phyloP scores from a whole-genome alignment of 805 yeast species.

The Nakazawaea populi region DNA sequence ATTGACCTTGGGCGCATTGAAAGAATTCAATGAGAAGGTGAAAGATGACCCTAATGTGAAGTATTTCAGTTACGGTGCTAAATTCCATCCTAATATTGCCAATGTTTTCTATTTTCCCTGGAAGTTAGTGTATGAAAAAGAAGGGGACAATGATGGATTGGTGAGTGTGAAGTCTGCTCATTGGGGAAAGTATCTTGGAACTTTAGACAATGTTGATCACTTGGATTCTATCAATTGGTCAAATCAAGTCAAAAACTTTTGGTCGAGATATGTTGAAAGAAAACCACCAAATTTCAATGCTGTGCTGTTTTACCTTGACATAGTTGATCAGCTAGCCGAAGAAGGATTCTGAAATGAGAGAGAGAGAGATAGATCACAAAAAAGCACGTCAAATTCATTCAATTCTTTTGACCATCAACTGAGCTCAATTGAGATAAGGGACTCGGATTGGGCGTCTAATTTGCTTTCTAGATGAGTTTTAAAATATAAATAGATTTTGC shows the following conservation, averaged over 20 bases:
- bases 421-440: too few relatives aligned
- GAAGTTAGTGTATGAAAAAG: constrained; percentile 44
- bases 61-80: constrained; percentile 83
- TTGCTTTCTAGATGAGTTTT: too few relatives aligned
- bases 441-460: too few relatives aligned
- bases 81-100: constrained; percentile 54
- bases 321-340: constrained; percentile 56
- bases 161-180: constrained; percentile 71
- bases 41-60: constrained; percentile 54
- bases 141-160: constrained; percentile 77
- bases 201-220: constrained; percentile 75
- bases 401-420: too few relatives aligned
- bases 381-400: too few relatives aligned
- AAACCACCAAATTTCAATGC: constrained; percentile 49
- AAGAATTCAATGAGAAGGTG: constrained; percentile 46
- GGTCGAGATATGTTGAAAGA: constrained; percentile 25
- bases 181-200: constrained; percentile 85
- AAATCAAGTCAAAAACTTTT: constrained; percentile 38
- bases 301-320: constrained; percentile 60
- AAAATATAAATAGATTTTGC: too few relatives aligned
- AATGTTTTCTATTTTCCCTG: constrained; percentile 61
- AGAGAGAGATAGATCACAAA: not conserved
- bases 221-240: constrained; percentile 84
- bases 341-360: constrained; percentile 34
- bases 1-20: constrained; percentile 51